Evolutionary conservation across 352 stramenopile genomes (phyloP).

Genomic region (Pythium pyrilobum): DNA sequence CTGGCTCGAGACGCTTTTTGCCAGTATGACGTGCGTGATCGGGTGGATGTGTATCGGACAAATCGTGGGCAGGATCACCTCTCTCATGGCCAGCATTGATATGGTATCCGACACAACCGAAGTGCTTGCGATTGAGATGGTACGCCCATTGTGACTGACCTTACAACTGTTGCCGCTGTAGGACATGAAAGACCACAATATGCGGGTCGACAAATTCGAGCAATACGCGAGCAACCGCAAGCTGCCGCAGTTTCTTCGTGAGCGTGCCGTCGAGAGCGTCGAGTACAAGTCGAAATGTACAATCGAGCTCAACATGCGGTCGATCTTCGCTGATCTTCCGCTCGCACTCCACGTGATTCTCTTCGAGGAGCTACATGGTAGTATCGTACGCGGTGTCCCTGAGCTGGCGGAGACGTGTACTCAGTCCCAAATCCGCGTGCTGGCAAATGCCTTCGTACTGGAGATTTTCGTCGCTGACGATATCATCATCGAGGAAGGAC

Average conservation of each 20-base stretch:
- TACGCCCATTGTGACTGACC: too few relatives aligned
- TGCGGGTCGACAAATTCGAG: conserved; percentile 53
- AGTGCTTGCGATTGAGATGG: too few relatives aligned
- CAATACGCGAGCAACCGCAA: conserved; percentile 49
- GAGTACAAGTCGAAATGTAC: conserved; percentile 49
- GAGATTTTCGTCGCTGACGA: conserved; percentile 61
- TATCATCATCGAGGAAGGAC: conserved; percentile 44
- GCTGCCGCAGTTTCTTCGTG: conserved; percentile 34
- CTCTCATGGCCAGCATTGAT: conserved; percentile 58
- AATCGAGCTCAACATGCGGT: conserved; percentile 30
- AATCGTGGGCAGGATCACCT: conserved; percentile 58
- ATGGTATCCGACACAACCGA: too few relatives aligned
- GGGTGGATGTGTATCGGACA: conserved; percentile 76
- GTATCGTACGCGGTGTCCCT: conserved; percentile 23
- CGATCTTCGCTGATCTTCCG: conserved; percentile 43
- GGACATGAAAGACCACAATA: conserved; percentile 36
- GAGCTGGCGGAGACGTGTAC: conserved; percentile 22
- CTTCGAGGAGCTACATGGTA: conserved; percentile 52
- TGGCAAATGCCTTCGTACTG: conserved; percentile 35
- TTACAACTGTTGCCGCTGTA: too few relatives aligned
- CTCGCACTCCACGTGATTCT: conserved; percentile 28
- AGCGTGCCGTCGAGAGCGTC: conserved; percentile 48
- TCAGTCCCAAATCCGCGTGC: conserved; percentile 33
- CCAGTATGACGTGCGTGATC: conserved; percentile 53
- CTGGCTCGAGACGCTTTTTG: conserved; percentile 48